phyloP scores from a whole-genome alignment of 257 asterid species.

The Solanum virginianum region DNA sequence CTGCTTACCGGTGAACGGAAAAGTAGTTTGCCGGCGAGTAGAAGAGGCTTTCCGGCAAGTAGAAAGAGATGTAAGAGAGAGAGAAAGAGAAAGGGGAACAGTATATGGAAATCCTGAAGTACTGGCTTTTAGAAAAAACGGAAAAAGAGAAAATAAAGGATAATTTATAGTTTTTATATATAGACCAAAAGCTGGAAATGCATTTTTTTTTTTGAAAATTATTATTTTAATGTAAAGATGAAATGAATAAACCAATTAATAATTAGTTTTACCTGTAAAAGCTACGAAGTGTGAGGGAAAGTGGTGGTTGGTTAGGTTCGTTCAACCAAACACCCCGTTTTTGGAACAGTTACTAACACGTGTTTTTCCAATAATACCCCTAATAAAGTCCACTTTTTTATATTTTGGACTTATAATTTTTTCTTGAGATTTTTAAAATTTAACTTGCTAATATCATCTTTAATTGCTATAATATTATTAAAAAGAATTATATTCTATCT shows the following conservation, averaged over 20 bases:
- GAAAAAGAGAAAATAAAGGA: constrained; percentile 27
- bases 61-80: constrained; percentile 16
- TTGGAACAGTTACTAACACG: not conserved
- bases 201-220: not conserved
- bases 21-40: constrained; percentile 13
- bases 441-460: not conserved
- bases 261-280: constrained; percentile 5
- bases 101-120: constrained; percentile 45
- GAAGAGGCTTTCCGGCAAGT: constrained; percentile 32
- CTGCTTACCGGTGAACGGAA: constrained; percentile 21
- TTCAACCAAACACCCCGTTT: constrained; percentile 47
- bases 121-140: constrained; percentile 48
- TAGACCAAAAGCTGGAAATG: not conserved
- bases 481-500: too few species aligned
- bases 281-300: constrained; percentile 36
- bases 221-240: not conserved
- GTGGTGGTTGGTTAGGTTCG: constrained; percentile 68
- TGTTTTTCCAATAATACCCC: constrained; percentile 2
- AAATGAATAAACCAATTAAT: not conserved
- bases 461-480: too few species aligned
- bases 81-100: constrained; percentile 10
- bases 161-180: constrained; percentile 36
- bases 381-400: too few species aligned
- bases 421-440: not conserved
- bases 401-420: not conserved